phyloP scores from a whole-genome alignment of 1,284 basidiomycete species.

The Ustilago vetiveriae region DNA sequence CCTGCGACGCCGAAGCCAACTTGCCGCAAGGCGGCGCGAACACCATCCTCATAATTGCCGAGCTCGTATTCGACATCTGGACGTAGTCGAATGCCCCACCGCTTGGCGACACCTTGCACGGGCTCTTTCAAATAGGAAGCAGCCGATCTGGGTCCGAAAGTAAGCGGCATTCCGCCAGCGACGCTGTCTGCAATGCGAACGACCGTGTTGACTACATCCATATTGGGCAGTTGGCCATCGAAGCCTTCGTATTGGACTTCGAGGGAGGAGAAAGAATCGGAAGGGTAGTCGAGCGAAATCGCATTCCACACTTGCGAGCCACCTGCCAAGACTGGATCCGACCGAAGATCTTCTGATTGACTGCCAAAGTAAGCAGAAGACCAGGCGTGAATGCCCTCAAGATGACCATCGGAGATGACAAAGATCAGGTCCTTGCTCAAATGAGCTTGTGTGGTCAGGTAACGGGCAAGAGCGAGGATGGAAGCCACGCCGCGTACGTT shows the following conservation, averaged over 20 bases:
- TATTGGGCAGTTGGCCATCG: slow-evolving; percentile 93
- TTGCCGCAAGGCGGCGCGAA: slow-evolving; percentile 20
- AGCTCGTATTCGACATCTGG: slow-evolving; percentile 30
- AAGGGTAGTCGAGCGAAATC: slow-evolving; percentile 91
- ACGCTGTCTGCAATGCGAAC: slow-evolving; percentile 77
- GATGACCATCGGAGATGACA: slow-evolving; percentile 85
- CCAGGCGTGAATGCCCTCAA: slow-evolving; percentile 93
- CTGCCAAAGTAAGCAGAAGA: slow-evolving; percentile 81
- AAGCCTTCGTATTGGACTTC: slow-evolving; percentile 93
- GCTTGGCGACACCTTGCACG: slow-evolving; percentile 7
- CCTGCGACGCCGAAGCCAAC: slow-evolving; percentile 22
- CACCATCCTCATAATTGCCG: slow-evolving; percentile 24
- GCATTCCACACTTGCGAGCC: slow-evolving; percentile 78
- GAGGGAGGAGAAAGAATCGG: slow-evolving; percentile 93
- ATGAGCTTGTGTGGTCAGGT: slow-evolving; percentile 71
- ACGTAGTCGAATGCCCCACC: slow-evolving; percentile 1
- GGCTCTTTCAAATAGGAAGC: slow-evolving; percentile 12
- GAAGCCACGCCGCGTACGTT: slow-evolving; percentile 89
- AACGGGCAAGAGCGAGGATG: slow-evolving; percentile 82
- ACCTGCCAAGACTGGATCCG: slow-evolving; percentile 71
- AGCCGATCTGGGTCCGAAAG: slow-evolving; percentile 5
- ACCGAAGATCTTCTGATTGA: slow-evolving; percentile 74
- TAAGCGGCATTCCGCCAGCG: slow-evolving; percentile 68
- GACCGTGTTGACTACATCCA: slow-evolving; percentile 89
- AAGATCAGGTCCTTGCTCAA: slow-evolving; percentile 79